These are phyloP conservation scores for Boletus rubescentipes DNA, from an alignment of 768 basidiomycete species.

Conservation along the genomic window DNA sequence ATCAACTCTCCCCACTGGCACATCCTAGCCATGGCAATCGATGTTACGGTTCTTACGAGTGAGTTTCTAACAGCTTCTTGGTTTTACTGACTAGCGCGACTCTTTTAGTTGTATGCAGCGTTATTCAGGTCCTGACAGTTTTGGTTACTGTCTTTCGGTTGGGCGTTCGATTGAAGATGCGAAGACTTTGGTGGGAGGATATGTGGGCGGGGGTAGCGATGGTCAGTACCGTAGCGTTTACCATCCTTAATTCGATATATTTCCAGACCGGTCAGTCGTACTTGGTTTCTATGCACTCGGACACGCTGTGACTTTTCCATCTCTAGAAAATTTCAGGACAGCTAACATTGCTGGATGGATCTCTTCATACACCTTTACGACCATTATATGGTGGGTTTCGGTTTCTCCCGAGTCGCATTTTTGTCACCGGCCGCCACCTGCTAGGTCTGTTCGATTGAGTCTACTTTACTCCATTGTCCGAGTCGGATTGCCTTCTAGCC, in stretches of 20 bases:
- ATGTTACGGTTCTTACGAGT: neutral
- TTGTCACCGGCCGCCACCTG: too few relatives aligned
- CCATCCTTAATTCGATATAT: neutral
- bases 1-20: neutral
- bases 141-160: slow-evolving; percentile 11
- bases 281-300: neutral
- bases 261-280: neutral
- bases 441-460: slow-evolving; percentile 8
- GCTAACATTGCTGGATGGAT: neutral
- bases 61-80: neutral
- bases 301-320: neutral
- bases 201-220: slow-evolving; percentile 13
- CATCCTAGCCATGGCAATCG: neutral
- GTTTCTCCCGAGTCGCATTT: too few relatives aligned
- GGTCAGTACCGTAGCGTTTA: neutral
- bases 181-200: slow-evolving; percentile 23
- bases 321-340: neutral
- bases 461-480: slow-evolving; percentile 15
- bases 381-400: neutral
- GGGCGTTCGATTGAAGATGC: slow-evolving; percentile 12
- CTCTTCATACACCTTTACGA: neutral
- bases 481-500: slow-evolving; percentile 2
- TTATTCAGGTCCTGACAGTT: neutral
- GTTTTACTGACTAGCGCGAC: neutral
- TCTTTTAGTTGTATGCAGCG: neutral